Conservation (phyloP, 495 filamentous ascomycete species). For the Neurospora sp. region DNA sequence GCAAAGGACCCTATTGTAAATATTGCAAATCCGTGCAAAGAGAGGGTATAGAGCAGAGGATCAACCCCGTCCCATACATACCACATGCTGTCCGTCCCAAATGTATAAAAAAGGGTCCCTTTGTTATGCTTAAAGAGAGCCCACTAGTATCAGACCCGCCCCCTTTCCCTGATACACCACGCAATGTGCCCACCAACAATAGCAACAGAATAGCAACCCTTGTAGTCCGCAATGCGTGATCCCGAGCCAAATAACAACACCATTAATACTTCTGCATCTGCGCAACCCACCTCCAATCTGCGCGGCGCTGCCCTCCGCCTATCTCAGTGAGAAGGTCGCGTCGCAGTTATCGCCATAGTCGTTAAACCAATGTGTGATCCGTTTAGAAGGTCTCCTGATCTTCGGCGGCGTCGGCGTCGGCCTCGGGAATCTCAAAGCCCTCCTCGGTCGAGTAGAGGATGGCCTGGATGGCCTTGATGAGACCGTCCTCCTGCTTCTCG, state of each 20-base stretch:
- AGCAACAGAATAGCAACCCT: not conserved
- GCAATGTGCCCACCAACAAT: not conserved
- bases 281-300: not conserved
- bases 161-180: not conserved
- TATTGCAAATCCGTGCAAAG: not conserved
- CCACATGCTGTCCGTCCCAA: not conserved
- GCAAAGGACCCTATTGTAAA: not conserved
- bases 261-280: not conserved
- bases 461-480: constrained; percentile 88
- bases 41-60: not conserved
- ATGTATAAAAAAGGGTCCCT: not conserved
- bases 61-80: not conserved
- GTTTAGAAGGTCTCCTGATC: constrained; percentile 70
- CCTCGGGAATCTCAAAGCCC: constrained; percentile 77
- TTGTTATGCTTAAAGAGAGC: not conserved
- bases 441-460: constrained; percentile 98
- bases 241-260: not conserved
- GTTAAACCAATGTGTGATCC: not conserved
- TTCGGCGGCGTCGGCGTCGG: constrained; percentile 49
- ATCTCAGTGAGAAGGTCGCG: not conserved
- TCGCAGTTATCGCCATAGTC: not conserved
- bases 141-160: not conserved
- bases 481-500: constrained; percentile 82
- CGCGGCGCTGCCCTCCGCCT: not conserved
- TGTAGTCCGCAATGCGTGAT: not conserved